A percentile compares a stretch with the other conserved stretches of the same genome.
phyloP scores from a whole-genome alignment of 106 monocot genomes.

The Dendrobium chrysotoxum region DNA sequence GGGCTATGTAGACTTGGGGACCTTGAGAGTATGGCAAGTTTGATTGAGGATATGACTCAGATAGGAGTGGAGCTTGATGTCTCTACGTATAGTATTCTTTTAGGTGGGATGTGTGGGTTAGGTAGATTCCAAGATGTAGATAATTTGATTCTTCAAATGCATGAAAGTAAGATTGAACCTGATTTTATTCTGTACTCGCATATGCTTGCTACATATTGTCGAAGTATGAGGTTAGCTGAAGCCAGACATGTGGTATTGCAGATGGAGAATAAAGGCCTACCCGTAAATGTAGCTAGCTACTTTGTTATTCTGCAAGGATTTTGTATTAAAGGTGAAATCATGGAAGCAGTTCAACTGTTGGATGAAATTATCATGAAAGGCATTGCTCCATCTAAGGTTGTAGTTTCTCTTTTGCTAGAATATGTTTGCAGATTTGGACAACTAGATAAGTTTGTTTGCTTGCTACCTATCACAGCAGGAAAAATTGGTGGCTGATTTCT shows the following conservation, averaged over 20 bases:
- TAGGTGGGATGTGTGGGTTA: slow-evolving; percentile 10
- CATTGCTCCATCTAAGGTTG: slow-evolving; percentile 6
- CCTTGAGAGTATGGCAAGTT: slow-evolving; percentile 8
- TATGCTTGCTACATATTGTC: slow-evolving; percentile 14
- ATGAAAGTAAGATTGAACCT: slow-evolving; percentile 13
- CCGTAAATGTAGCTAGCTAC: neutral
- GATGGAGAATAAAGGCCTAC: slow-evolving; percentile 14
- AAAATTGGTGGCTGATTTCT: slow-evolving; percentile 5
- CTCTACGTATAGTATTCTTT: slow-evolving; percentile 25
- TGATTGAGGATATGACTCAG: slow-evolving; percentile 21
- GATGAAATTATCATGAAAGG: slow-evolving; percentile 4
- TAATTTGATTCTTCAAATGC: slow-evolving; percentile 11
- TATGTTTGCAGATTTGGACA: slow-evolving; percentile 7
- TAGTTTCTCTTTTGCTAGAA: neutral
- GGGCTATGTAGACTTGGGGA: slow-evolving; percentile 19
- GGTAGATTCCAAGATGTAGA: slow-evolving; percentile 12
- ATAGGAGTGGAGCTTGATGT: slow-evolving; percentile 20
- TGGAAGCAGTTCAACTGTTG: slow-evolving; percentile 6
- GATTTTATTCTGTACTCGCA: slow-evolving; percentile 9
- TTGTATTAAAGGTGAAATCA: slow-evolving; percentile 10
- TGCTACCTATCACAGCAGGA: slow-evolving; percentile 3
- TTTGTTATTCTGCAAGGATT: slow-evolving; percentile 16
- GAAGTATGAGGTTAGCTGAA: slow-evolving; percentile 8
- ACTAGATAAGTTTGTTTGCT: slow-evolving; percentile 8
- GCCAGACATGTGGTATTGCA: slow-evolving; percentile 7